phyloP scores from a whole-genome alignment of 2,329 filamentous ascomycete genomes.

The Cladosporium phlei region DNA sequence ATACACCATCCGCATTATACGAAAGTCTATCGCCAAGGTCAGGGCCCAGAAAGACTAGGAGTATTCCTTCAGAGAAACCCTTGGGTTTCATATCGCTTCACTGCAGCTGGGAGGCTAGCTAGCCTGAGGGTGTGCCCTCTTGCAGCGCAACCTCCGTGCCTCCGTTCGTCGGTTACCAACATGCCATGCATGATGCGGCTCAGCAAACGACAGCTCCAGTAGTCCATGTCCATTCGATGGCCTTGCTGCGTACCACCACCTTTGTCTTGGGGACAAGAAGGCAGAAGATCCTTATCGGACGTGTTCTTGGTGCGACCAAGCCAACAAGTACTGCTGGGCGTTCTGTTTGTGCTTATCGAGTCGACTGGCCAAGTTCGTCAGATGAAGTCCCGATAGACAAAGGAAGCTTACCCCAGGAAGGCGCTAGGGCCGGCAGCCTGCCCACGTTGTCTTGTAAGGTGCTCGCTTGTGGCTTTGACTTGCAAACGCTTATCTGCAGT shows the following conservation, averaged over 20 bases:
- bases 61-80: no score
- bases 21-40: not conserved
- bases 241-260: not conserved
- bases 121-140: not conserved
- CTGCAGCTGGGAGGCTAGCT: slow-evolving; percentile 7
- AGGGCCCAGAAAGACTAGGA: not conserved
- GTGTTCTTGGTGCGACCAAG: not conserved
- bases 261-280: not conserved
- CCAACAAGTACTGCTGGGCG: not conserved
- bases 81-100: slow-evolving; percentile 13
- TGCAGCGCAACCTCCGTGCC: not conserved
- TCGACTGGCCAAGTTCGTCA: slow-evolving; percentile 6
- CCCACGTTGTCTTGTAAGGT: not conserved
- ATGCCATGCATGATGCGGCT: not conserved
- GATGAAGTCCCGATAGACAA: slow-evolving; percentile 7
- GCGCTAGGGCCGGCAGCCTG: not conserved
- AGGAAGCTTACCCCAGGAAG: not conserved
- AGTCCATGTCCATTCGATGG: not conserved
- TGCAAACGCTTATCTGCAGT: slow-evolving; percentile 7
- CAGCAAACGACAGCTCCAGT: not conserved
- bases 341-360: not conserved
- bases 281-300: not conserved
- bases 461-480: slow-evolving; percentile 9
- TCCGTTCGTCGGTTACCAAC: slow-evolving; percentile 6
- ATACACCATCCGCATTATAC: no score